A percentile compares a stretch with the other conserved stretches of the same genome.
These are phyloP conservation scores for Gillenia trifoliata DNA, from an alignment of 306 rosid genomes.

Conservation along the genomic window DNA sequence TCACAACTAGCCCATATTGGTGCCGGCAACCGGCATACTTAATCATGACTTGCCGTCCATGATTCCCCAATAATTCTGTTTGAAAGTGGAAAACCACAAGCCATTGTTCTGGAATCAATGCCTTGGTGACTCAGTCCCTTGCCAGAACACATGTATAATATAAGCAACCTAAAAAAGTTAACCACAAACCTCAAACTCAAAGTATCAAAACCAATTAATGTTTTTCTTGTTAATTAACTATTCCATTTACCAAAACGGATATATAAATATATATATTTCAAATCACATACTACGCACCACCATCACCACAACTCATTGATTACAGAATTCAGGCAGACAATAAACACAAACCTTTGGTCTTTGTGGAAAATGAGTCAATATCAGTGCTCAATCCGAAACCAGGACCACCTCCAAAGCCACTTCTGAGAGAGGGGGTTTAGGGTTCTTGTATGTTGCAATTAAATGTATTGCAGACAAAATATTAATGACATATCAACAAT, in stretches of 20 bases:
- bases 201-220: too few relatives aligned
- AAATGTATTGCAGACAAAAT: too few relatives aligned
- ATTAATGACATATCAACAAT: too few relatives aligned
- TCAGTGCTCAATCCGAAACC: constrained; percentile 72
- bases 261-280: too few relatives aligned
- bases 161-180: too few relatives aligned
- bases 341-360: constrained; percentile 70
- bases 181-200: too few relatives aligned
- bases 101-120: neutral
- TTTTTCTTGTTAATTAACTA: too few relatives aligned
- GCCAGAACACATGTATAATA: too few relatives aligned
- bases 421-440: too few relatives aligned
- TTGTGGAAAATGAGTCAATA: constrained; percentile 64
- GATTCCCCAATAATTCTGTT: neutral
- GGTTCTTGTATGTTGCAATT: too few relatives aligned
- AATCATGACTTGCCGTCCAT: neutral
- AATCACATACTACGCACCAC: neutral
- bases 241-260: too few relatives aligned
- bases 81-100: neutral
- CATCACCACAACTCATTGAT: constrained; percentile 17
- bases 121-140: neutral
- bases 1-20: neutral
- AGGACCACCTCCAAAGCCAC: constrained; percentile 89
- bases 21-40: neutral
- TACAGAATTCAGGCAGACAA: constrained; percentile 11